A percentile compares a stretch with the other conserved stretches of the same genome.
Evolutionary conservation across 2,329 filamentous ascomycete genomes (phyloP).

Genomic region (Laburnicola sp.): DNA sequence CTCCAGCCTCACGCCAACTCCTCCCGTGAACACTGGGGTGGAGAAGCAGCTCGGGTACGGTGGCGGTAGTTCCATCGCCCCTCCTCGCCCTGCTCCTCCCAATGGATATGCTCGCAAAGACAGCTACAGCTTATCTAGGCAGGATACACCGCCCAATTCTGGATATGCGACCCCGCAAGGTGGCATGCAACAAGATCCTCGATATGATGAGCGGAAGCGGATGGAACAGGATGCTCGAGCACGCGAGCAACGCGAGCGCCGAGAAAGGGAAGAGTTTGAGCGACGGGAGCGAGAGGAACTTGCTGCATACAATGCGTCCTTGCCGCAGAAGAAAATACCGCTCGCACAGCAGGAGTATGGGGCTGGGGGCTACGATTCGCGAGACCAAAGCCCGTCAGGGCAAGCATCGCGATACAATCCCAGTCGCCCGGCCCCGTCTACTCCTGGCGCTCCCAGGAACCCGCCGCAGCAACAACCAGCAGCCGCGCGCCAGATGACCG

Average conservation of each 20-base stretch:
- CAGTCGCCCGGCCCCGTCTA: slow-evolving; percentile 78
- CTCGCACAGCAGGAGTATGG: slow-evolving; percentile 89
- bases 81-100: slow-evolving; percentile 52
- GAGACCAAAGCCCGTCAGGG: slow-evolving; percentile 52
- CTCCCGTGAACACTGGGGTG: slow-evolving; percentile 54
- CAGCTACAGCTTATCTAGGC: slow-evolving; percentile 47
- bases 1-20: slow-evolving; percentile 68
- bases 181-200: slow-evolving; percentile 41
- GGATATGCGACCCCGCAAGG: slow-evolving; percentile 37
- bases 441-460: slow-evolving; percentile 59
- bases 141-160: slow-evolving; percentile 36
- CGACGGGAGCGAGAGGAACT: slow-evolving; percentile 66
- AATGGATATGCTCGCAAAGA: slow-evolving; percentile 49
- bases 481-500: slow-evolving; percentile 58
- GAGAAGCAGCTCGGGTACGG: slow-evolving; percentile 56
- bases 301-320: slow-evolving; percentile 85
- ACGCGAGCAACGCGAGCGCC: slow-evolving; percentile 46
- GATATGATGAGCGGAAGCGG: slow-evolving; percentile 32
- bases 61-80: slow-evolving; percentile 52
- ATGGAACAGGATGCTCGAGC: slow-evolving; percentile 50
- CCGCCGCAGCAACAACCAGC: slow-evolving; percentile 55
- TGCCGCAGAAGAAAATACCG: slow-evolving; percentile 79
- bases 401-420: slow-evolving; percentile 77
- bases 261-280: slow-evolving; percentile 49
- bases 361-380: slow-evolving; percentile 57